A percentile compares a stretch with the other conserved stretches of the same genome.
These are phyloP conservation scores for Capsella bursapastoris DNA, from an alignment of 345 rosid species.

Conservation along the genomic window DNA sequence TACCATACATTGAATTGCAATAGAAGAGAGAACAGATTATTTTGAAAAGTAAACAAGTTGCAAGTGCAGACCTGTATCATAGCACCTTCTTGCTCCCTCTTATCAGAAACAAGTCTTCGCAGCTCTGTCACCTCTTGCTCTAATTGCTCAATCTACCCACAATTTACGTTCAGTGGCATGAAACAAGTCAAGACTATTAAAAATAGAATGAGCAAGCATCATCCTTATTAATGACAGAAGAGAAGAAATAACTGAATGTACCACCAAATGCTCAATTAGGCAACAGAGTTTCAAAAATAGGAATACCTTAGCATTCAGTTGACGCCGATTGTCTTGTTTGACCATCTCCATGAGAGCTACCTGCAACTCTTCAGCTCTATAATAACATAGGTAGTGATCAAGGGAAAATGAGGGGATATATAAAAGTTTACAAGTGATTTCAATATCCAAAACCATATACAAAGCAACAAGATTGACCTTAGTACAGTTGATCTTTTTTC, in stretches of 20 bases:
- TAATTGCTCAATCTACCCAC: conserved; percentile 77
- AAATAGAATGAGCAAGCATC: conserved; percentile 15
- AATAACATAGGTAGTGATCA: conserved; percentile 33
- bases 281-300: conserved; percentile 18
- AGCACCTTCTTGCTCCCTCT: conserved; percentile 93
- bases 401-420: conserved; percentile 8
- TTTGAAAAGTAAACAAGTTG: conserved; percentile 28
- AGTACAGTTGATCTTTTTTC: conserved; percentile 85
- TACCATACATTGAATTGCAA: conserved; percentile 5
- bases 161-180: conserved; percentile 29
- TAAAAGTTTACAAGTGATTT: conserved; percentile 19
- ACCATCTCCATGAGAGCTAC: conserved; percentile 99
- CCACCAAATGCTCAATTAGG: not conserved
- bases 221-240: conserved; percentile 7
- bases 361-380: conserved; percentile 96
- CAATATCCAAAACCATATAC: conserved; percentile 19
- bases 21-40: conserved; percentile 27
- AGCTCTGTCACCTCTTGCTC: conserved; percentile 80
- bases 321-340: conserved; percentile 86
- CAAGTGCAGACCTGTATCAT: conserved; percentile 85
- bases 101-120: conserved; percentile 73
- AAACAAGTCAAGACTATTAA: conserved; percentile 33
- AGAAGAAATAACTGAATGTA: conserved; percentile 17
- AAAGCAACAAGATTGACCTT: conserved; percentile 56
- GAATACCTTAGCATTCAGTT: conserved; percentile 86